phyloP scores from a whole-genome alignment of 1,284 basidiomycete genomes.

The Chiua sp. region DNA sequence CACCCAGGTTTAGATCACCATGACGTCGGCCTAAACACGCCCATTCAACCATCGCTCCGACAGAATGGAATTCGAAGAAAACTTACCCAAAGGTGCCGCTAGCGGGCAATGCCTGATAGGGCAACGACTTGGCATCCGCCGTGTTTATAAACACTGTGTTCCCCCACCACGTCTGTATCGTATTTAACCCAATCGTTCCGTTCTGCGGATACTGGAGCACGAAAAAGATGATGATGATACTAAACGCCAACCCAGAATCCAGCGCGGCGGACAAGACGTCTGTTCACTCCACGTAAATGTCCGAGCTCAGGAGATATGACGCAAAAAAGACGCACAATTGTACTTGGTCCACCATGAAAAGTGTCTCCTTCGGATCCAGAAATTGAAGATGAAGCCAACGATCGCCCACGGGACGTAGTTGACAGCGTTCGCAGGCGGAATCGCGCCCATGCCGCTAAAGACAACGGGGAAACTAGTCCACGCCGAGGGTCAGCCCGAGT shows the following conservation, averaged over 20 bases:
- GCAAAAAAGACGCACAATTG: constrained; percentile 42
- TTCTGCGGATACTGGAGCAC: constrained; percentile 66
- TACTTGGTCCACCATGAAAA: constrained; percentile 64
- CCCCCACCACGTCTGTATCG: constrained; percentile 73
- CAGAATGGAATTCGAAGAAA: background rate
- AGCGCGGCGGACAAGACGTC: constrained; percentile 57
- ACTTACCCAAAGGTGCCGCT: constrained; percentile 47
- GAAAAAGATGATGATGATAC: constrained; percentile 70
- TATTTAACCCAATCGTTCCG: constrained; percentile 61
- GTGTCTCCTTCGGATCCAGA: constrained; percentile 50
- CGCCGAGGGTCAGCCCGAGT: background rate
- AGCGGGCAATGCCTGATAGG: constrained; percentile 30
- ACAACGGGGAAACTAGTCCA: constrained; percentile 51
- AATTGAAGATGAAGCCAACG: constrained; percentile 61
- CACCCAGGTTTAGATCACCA: constrained; percentile 29
- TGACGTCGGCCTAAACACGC: constrained; percentile 14
- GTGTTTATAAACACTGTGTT: constrained; percentile 58
- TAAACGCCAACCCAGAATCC: constrained; percentile 58
- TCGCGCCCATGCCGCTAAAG: constrained; percentile 54
- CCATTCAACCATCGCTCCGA: constrained; percentile 3
- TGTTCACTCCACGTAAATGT: background rate
- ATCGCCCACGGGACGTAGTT: constrained; percentile 56
- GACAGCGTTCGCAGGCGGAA: constrained; percentile 55
- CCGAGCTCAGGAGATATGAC: background rate
- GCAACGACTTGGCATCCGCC: constrained; percentile 43